Evolutionary conservation across 352 stramenopile genomes (phyloP).

Genomic region (Phytophthora lateralis): DNA sequence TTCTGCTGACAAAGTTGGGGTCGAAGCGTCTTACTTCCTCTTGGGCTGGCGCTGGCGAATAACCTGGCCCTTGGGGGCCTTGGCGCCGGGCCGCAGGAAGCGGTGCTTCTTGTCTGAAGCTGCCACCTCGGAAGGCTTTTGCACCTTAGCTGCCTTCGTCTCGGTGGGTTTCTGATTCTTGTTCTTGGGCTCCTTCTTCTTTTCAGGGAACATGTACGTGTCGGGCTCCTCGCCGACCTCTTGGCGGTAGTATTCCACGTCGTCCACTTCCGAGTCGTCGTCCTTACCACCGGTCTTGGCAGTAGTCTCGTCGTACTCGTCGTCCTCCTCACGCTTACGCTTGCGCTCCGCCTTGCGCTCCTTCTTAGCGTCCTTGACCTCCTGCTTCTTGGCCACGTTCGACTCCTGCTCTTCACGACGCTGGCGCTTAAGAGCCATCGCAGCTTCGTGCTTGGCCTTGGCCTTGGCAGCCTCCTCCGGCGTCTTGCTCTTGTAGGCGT

Average conservation of each 20-base stretch:
- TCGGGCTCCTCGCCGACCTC: conserved; percentile 85
- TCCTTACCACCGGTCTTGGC: conserved; percentile 34
- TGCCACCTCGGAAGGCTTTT: conserved; percentile 66
- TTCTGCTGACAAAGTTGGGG: conserved; percentile 4
- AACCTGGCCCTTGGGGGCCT: conserved; percentile 58
- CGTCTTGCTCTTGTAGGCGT: conserved; percentile 92
- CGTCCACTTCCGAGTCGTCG: conserved; percentile 72
- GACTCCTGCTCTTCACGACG: conserved; percentile 88
- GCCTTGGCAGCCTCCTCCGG: conserved; percentile 80
- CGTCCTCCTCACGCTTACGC: conserved; percentile 58
- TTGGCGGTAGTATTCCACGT: conserved; percentile 84
- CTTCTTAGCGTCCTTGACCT: conserved; percentile 81
- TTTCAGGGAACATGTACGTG: conserved; percentile 78
- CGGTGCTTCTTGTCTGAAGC: conserved; percentile 70
- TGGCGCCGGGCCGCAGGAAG: conserved; percentile 46
- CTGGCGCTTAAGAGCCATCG: conserved; percentile 78
- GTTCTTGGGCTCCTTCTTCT: conserved; percentile 31
- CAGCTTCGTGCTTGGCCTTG: conserved; percentile 80
- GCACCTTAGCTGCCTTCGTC: conserved; percentile 21
- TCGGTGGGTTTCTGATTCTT: conserved; percentile 56
- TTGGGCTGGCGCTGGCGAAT: conserved; percentile 64
- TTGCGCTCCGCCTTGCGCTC: conserved; percentile 72
- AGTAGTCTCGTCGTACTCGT: conserved; percentile 48
- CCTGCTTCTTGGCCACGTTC: conserved; percentile 91
- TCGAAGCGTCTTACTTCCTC: conserved; percentile 38